Base-by-base conservation (phyloP, 768 basidiomycete species). In the Lepiota subincarnata region DNA sequence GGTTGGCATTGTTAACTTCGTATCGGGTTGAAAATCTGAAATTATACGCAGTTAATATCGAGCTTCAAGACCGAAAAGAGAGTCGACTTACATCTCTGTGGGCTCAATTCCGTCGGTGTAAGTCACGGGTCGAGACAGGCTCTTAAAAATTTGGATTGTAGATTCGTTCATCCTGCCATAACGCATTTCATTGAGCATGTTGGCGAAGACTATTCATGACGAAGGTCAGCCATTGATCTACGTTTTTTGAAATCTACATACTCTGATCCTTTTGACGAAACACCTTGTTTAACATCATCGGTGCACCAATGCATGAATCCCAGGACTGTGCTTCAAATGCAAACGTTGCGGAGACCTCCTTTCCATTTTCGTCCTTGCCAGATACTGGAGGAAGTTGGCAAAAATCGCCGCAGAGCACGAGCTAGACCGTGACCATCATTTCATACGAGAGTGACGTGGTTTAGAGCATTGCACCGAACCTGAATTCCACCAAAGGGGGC, bases 181-280 rank as follows among this genome's bases (percentile, higher is more conserved):
- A 16, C 94, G 83, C 86, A 96, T 88, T 48, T 82, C 78, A 62
- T 95, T 95, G 39, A 97, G 73, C 82, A 96, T 90, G 60, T 90
- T 79, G 52, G 92, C 80, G 62, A 97, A 94, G 18, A 62, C 83
- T 79, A 22, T 54, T 55, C 22, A 47, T 26, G 3, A 26, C 11
- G 19, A 16, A 31, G 31, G 34, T 49, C 35, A 36, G 31, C 2
- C 14, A 20, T 0, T 31, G 3, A n/a, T 11, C 11, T 4, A 34
- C 20, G 22, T n/a, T 13, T n/a, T 19, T 42, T 14, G 14, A 2
- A 18, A 28, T 28, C 12, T 26, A 19, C 41, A 14, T 35, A 83
- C 86, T 67, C 75, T 89, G 83, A 58, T 93, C 91, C 62, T 87
- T 92, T 66, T 95, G 93, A 35, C 93, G 76, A 72, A 94, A 96